Conservation (phyloP, 2,329 filamentous ascomycete genomes). For the Xylariaceae sp. region DNA sequence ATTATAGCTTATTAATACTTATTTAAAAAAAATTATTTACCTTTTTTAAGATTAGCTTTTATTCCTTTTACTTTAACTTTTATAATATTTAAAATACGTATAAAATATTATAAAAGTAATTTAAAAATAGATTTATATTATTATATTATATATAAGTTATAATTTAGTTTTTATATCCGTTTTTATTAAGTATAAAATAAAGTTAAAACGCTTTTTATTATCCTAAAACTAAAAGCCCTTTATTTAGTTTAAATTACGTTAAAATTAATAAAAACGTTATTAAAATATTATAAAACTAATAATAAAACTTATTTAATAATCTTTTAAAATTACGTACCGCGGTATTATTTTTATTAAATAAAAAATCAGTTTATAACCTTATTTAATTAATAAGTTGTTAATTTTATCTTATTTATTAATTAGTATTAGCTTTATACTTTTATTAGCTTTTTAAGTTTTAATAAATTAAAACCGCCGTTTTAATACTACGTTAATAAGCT, state of each 20-base stretch:
- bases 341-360: not conserved
- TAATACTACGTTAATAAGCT: not conserved
- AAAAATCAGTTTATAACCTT: not conserved
- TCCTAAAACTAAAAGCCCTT: too few relatives aligned
- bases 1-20: too few relatives aligned
- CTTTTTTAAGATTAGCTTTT: not conserved
- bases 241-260: too few relatives aligned
- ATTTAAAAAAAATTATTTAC: not conserved
- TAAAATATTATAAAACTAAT: not conserved
- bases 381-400: not conserved
- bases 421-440: not conserved
- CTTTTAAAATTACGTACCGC: not conserved
- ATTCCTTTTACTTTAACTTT: not conserved
- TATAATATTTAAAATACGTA: too few relatives aligned
- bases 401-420: not conserved
- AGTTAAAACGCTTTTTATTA: too few relatives aligned
- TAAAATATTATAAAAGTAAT: too few relatives aligned
- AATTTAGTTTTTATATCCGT: too few relatives aligned
- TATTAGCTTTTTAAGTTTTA: not conserved
- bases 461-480: not conserved
- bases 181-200: too few relatives aligned
- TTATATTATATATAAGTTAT: not conserved
- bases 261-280: not conserved
- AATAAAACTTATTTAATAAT: not conserved
- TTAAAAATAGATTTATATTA: not conserved